Percentiles rank a stretch among this genome's conserved stretches.
phyloP scores from a whole-genome alignment of 108 stramenopile genomes.

The Cyclostephanos invisitatus region DNA sequence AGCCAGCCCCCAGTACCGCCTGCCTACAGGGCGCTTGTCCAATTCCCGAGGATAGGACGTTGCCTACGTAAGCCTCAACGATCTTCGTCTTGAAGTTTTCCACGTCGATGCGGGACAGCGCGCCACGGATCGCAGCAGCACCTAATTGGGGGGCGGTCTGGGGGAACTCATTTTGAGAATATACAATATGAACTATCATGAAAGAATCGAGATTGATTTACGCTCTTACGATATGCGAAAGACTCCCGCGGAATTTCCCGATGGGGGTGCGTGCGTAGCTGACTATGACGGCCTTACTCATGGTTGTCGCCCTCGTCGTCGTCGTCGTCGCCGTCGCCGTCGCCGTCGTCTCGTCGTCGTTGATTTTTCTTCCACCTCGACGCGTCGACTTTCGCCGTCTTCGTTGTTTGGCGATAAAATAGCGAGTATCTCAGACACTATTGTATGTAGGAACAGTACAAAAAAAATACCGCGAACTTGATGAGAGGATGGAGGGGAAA shows the following conservation, averaged over 20 bases:
- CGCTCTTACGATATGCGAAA: conserved; percentile 51
- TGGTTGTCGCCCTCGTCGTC: background rate
- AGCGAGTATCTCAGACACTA: no score
- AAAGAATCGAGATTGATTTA: no score
- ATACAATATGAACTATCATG: no score
- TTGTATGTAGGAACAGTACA: no score
- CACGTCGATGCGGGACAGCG: conserved; percentile 57
- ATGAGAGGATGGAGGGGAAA: no score
- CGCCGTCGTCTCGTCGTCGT: no score
- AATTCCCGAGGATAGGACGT: conserved; percentile 93
- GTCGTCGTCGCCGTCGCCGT: no score
- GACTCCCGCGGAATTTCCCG: conserved; percentile 82
- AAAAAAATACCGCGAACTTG: no score
- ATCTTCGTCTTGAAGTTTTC: conserved; percentile 57
- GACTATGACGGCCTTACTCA: conserved; percentile 76
- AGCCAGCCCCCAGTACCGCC: conserved; percentile 62
- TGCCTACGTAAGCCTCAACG: conserved; percentile 92
- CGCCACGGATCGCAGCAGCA: conserved; percentile 75
- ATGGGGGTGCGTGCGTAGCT: conserved; percentile 93
- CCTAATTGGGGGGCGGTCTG: conserved; percentile 86
- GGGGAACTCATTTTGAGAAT: no score
- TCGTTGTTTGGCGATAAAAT: background rate
- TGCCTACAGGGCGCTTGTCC: conserved; percentile 97
- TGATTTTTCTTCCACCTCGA: no score
- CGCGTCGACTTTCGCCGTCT: no score